Conservation (phyloP, 2,329 filamentous ascomycete genomes). For the Sporothrix protearum region DNA sequence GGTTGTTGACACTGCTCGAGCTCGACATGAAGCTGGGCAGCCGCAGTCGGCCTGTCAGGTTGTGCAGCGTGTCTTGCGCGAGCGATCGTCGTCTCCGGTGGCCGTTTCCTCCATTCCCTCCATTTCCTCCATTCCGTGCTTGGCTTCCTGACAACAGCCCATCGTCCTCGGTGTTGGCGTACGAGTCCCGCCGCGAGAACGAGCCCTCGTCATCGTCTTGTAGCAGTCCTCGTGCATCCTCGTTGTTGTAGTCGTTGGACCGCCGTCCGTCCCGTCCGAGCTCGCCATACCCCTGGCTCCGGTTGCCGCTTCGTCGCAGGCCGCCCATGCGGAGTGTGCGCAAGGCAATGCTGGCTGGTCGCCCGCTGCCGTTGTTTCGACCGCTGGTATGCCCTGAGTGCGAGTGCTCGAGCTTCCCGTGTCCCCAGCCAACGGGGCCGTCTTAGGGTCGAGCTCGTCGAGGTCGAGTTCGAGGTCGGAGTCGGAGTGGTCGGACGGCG, state of each 20-base stretch:
- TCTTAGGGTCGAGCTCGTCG: conserved; percentile 69
- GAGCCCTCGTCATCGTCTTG: conserved; percentile 38
- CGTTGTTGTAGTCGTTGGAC: conserved; percentile 52
- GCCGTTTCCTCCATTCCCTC: conserved; percentile 23
- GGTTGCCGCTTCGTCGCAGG: conserved; percentile 54
- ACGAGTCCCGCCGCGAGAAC: conserved; percentile 53
- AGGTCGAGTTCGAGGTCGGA: conserved; percentile 75
- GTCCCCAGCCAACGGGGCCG: conserved; percentile 32
- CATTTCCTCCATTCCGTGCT: no score
- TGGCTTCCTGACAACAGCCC: conserved; percentile 61
- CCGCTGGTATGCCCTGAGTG: not conserved
- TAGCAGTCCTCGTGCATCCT: conserved; percentile 41
- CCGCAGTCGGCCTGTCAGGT: conserved; percentile 51
- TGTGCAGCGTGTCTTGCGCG: conserved; percentile 43
- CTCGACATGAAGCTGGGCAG: conserved; percentile 65
- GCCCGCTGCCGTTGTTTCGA: conserved; percentile 22
- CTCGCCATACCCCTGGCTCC: conserved; percentile 57
- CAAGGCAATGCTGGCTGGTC: conserved; percentile 63
- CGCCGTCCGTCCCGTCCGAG: conserved; percentile 52
- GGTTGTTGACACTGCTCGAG: conserved; percentile 28
- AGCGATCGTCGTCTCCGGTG: conserved; percentile 38
- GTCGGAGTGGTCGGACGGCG: conserved; percentile 65
- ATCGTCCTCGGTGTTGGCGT: conserved; percentile 63
- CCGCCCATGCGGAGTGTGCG: conserved; percentile 66
- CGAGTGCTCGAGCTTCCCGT: conserved; percentile 26